Base-by-base conservation (phyloP, 805 yeast species). In the Zygotorulaspora chibaensis region DNA sequence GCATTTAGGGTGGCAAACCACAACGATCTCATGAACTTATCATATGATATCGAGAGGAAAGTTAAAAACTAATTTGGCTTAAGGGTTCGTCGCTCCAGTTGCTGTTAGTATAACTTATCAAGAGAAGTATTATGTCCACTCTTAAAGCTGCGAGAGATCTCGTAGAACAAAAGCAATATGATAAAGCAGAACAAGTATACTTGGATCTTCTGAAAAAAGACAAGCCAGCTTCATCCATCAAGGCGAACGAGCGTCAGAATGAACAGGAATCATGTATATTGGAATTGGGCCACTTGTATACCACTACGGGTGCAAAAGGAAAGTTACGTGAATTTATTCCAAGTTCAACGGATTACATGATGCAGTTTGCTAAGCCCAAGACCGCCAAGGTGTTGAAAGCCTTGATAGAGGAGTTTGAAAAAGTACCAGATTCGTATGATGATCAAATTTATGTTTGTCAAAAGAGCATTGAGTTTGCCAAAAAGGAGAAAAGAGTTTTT, bases 381-480 rank as follows among this genome's bases (percentile, higher is more conserved):
- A 85, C 96, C 8, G 96, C 98, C 16, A 93, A 91, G 65, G 85
- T 91, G 45, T 83, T 91, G 55, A 84, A 83, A 58, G 75, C 80
- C 34, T 73, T 93, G 61, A 82, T 93, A 56, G 98, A 91, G 59
- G 71, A 79, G 51, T 80, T 87, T 58, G 90, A 87, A 48, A 62
- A 63, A 18, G 77, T 81, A 53, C 84, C 80, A 34, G 72, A 73
- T 52, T 75, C 83, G 3, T 66, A 82, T 39, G 89, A 84, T 53
- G 68, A 79, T 28, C 95, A 90, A 58, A 84, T 89, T 48, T 65
- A 71, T 38, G 80, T 88, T 13, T 83, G 91, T 47, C 75, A 80
- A 55, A 88, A 86, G 43, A 80, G 88, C 58, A 86, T 91, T 54
- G 87, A 81, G 35, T 93, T 98, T 96, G 84, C 98, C 2, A 70